Evolutionary conservation across 768 basidiomycete genomes (phyloP), one percentile per base, ranked within the genome.

Genomic region (Tricholoma matsutake): DNA sequence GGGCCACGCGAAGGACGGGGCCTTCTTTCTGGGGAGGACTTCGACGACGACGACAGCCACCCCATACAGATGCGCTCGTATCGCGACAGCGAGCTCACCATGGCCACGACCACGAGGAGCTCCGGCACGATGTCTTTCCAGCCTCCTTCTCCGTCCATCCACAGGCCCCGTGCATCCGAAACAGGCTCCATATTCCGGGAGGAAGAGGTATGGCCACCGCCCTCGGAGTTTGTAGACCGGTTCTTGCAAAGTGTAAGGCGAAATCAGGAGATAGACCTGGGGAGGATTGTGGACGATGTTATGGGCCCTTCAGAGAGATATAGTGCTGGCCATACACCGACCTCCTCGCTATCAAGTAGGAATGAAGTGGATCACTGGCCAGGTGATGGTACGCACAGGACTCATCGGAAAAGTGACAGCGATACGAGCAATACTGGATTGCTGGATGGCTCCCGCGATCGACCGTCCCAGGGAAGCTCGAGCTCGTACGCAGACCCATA

Each of bases 141-240:
- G 20, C 52, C 78, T 0, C 71, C 76, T n/a, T 64, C 76, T 0
- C 76, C 75, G 0, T 73, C 77, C 6, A 66, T 79, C 28, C 69
- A 79, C 47, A 76, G 76, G 31, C 69, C 78, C 2, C 71, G 78
- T 6, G 74, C 71, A 3, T 75, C 81, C 2, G 80, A 81, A 37
- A 68, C 76, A 2, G 81, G 80, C 1, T 82, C 81, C 0, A 73
- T 80, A 35, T 83, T 83, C 67, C 72, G 74, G 16, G 83, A 83
- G 55, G 79, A 81, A 13, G 75, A 81, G 0, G 81, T 78, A 76
- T 75, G 75, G 1, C 78, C 79, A 0, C 82, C 81, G 1, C 72
- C 60, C 1, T 29, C 29, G 8, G 60, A 66, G 8, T 73, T 79
- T 37, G 74, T 79, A 6, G 80, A 81, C 62, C 80, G 79, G 0